These are phyloP conservation scores for Podospora bellae-mahoneyi DNA, from an alignment of 495 filamentous ascomycete genomes.

Conservation along the genomic window DNA sequence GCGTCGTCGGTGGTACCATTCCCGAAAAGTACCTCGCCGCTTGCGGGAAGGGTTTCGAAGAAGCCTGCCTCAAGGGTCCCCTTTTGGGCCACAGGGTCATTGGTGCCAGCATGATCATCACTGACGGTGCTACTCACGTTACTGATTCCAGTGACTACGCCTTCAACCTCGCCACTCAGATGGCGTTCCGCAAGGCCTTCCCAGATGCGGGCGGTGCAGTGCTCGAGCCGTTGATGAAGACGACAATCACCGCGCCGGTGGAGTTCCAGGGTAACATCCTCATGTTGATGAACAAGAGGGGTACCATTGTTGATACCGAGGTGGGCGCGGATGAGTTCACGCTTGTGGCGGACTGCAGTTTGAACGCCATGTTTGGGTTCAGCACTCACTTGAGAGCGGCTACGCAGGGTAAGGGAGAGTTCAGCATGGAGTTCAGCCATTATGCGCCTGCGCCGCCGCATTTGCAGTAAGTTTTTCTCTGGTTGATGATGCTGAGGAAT, in stretches of 20 bases:
- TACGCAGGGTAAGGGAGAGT: conserved; percentile 98
- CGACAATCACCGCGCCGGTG: conserved; percentile 86
- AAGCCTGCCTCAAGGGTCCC: conserved; percentile 81
- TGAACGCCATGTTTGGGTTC: conserved; percentile 98
- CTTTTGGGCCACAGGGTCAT: conserved; percentile 92
- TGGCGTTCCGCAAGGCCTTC: conserved; percentile 97
- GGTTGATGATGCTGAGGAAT: too few relatives aligned
- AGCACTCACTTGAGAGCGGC: conserved; percentile 82
- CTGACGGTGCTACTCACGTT: conserved; percentile 96
- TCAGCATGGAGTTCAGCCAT: conserved; percentile 97
- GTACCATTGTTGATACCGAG: conserved; percentile 92
- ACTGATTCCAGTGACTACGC: conserved; percentile 97
- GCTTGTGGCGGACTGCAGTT: conserved; percentile 83
- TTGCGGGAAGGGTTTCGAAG: conserved; percentile 92
- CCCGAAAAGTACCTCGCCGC: conserved; percentile 94
- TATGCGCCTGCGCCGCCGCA: conserved; percentile 84
- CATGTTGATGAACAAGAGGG: conserved; percentile 92
- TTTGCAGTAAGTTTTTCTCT: conserved; percentile 66
- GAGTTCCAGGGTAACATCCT: conserved; percentile 99
- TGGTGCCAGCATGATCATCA: conserved; percentile 84
- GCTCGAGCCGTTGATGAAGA: conserved; percentile 98
- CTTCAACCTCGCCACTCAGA: conserved; percentile 95
- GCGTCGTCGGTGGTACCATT: conserved; percentile 85
- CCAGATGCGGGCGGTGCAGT: conserved; percentile 69
- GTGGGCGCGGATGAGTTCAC: conserved; percentile 94